Percentiles rank a stretch among this genome's conserved stretches.
Evolutionary conservation across 2,329 filamentous ascomycete genomes (phyloP).

Genomic region (Berkeleyomyces rouxiae): DNA sequence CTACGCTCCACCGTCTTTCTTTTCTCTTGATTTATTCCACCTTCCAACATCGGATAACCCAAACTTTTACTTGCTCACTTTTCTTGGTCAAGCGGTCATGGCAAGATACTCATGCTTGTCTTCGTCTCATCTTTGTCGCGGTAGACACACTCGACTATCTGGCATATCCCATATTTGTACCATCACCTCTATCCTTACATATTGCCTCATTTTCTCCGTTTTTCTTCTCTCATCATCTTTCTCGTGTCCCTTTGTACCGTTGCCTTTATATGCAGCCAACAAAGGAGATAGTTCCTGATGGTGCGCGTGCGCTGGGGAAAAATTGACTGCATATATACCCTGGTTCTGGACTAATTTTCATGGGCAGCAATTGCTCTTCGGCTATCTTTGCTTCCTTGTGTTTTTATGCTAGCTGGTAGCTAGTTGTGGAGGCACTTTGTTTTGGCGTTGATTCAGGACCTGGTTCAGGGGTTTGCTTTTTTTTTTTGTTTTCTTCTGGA

Average conservation of each 20-base stretch:
- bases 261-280: not conserved
- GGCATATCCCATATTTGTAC: not conserved
- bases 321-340: constrained; percentile 4
- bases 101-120: not conserved
- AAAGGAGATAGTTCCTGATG: not conserved
- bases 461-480: not conserved
- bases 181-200: not conserved
- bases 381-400: constrained; percentile 1
- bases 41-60: constrained; percentile 1
- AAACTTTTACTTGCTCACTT: not conserved
- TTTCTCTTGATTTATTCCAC: not conserved
- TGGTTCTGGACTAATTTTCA: not conserved
- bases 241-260: not conserved
- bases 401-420: not conserved
- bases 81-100: not conserved
- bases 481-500: not conserved
- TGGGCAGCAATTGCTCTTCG: not conserved
- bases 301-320: not conserved
- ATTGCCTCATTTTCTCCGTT: not conserved
- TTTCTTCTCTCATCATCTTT: constrained; percentile 3
- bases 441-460: not conserved
- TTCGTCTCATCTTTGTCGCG: not conserved
- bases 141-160: not conserved
- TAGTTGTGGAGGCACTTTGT: not conserved
- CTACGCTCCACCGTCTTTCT: too few relatives aligned